These are phyloP conservation scores for Syncephalastrum contaminatum DNA, from an alignment of 371 early-diverging fungal genomes.

Conservation along the genomic window DNA sequence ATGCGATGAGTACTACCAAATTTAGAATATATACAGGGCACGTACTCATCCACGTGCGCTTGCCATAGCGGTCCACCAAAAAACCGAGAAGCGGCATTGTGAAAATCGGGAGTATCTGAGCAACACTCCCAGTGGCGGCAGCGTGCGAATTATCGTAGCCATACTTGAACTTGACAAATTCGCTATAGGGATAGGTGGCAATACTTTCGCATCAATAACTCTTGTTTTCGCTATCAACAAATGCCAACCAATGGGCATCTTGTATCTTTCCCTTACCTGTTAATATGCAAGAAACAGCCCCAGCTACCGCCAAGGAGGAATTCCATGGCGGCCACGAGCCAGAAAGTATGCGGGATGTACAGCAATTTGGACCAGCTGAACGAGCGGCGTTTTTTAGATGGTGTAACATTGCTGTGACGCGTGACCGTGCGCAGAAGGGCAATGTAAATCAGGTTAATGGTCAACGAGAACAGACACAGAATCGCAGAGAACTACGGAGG, in stretches of 20 bases:
- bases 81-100: slow-evolving; percentile 65
- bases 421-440: slow-evolving; percentile 30
- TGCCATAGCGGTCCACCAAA: slow-evolving; percentile 58
- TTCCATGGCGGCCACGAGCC: slow-evolving; percentile 56
- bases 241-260: too few relatives aligned
- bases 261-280: slow-evolving; percentile 28
- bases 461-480: slow-evolving; percentile 59
- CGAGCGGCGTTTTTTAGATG: slow-evolving; percentile 38
- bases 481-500: slow-evolving; percentile 47
- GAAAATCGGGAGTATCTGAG: slow-evolving; percentile 66
- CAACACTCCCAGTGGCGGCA: slow-evolving; percentile 59
- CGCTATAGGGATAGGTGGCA: slow-evolving; percentile 31
- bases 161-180: slow-evolving; percentile 60
- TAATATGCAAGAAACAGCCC: slow-evolving; percentile 69
- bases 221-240: too few relatives aligned
- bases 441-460: slow-evolving; percentile 59
- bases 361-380: slow-evolving; percentile 54
- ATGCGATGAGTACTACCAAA: neutral
- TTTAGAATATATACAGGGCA: neutral
- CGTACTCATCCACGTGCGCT: slow-evolving; percentile 47
- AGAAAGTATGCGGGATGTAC: slow-evolving; percentile 56
- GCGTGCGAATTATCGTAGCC: slow-evolving; percentile 48
- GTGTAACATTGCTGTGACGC: slow-evolving; percentile 20
- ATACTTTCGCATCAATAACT: neutral
- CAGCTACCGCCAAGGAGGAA: slow-evolving; percentile 63